phyloP scores from a whole-genome alignment of 2,329 filamentous ascomycete genomes.

The Chaetothyriales sp. region DNA sequence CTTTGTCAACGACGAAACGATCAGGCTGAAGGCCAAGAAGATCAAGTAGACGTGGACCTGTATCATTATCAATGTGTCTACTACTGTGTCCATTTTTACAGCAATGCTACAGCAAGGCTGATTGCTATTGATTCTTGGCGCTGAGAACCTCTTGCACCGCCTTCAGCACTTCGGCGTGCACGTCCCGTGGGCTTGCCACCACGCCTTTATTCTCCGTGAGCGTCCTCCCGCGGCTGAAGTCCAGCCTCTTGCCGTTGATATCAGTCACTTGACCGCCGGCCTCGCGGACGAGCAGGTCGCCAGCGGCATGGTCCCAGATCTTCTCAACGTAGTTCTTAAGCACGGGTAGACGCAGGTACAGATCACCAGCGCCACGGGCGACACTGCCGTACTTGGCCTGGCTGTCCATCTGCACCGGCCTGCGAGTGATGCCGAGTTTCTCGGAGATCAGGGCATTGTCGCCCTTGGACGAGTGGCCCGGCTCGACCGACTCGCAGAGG shows the following conservation, averaged over 20 bases:
- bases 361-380: constrained; percentile 80
- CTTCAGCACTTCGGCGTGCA: constrained; percentile 61
- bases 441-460: constrained; percentile 74
- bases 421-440: constrained; percentile 70
- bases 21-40: constrained; percentile 97
- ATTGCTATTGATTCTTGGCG: constrained; percentile 22
- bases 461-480: constrained; percentile 75
- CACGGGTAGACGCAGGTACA: constrained; percentile 80
- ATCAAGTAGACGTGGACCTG: constrained; percentile 49
- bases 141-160: constrained; percentile 68
- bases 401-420: constrained; percentile 91
- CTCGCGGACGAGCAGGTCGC: constrained; percentile 84
- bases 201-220: constrained; percentile 85
- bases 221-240: constrained; percentile 77
- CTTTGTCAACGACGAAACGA: constrained; percentile 93
- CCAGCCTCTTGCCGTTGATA: constrained; percentile 64
- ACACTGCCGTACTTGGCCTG: constrained; percentile 97
- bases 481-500: constrained; percentile 94
- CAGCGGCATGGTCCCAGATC: constrained; percentile 98
- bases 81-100: constrained; percentile 16
- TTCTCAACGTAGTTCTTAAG: constrained; percentile 88
- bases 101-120: constrained; percentile 1
- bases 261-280: constrained; percentile 87
- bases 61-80: constrained; percentile 14
- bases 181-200: constrained; percentile 63